A percentile compares a stretch with the other conserved stretches of the same genome.
Evolutionary conservation across 108 stramenopile genomes (phyloP).

Genomic region (Fragilaria crotonensis): DNA sequence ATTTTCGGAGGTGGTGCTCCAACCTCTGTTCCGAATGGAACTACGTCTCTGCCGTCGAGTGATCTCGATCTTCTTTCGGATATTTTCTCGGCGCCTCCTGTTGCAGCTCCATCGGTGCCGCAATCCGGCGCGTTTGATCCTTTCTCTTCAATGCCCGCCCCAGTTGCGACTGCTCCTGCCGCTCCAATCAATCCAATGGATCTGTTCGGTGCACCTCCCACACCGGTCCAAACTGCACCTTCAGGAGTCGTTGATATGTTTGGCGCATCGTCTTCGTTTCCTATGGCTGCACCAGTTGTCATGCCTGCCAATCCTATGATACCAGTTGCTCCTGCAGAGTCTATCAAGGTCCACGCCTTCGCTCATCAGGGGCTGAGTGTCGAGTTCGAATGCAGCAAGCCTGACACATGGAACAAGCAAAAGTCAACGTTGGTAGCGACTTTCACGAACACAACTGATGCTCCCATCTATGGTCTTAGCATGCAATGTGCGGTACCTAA

Average conservation of each 20-base stretch:
- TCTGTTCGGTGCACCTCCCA: conserved; percentile 36
- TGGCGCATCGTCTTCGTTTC: conserved; percentile 29
- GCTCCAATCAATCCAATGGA: conserved; percentile 9
- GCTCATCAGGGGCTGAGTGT: conserved; percentile 67
- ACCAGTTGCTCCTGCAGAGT: conserved; percentile 1
- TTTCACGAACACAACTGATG: conserved; percentile 79
- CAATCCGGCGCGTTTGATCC: conserved; percentile 28
- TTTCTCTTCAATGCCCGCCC: conserved; percentile 11
- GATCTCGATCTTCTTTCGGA: conserved; percentile 86
- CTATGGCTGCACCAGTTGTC: conserved; percentile 21
- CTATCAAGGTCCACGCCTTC: conserved; percentile 54
- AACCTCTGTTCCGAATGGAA: conserved; percentile 11
- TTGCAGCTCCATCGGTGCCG: conserved; percentile 28
- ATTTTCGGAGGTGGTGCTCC: conserved; percentile 83
- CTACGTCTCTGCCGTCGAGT: conserved; percentile 33
- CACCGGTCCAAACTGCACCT: conserved; percentile 27
- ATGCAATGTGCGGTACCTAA: conserved; percentile 97
- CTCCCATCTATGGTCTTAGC: conserved; percentile 74
- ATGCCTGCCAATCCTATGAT: conserved; percentile 7
- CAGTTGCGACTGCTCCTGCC: background rate
- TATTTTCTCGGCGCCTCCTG: conserved; percentile 77
- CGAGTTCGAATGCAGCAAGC: conserved; percentile 81
- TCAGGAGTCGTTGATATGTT: conserved; percentile 50
- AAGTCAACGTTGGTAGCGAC: conserved; percentile 63
- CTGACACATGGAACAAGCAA: conserved; percentile 76